Evolutionary conservation across 176 grass and related monocot species (phyloP).

Genomic region (Triticum urartu): DNA sequence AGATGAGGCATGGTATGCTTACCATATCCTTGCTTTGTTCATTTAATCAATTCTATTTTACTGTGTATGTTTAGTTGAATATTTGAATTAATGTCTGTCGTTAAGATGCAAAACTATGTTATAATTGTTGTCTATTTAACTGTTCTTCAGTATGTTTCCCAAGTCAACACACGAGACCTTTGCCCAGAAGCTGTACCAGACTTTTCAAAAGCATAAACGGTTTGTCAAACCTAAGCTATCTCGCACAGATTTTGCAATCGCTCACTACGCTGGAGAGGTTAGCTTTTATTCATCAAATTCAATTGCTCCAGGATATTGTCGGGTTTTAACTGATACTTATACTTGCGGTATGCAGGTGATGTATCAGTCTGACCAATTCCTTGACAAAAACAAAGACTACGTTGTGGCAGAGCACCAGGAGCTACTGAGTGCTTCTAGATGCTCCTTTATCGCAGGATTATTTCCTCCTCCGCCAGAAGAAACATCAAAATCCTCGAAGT

Average conservation of each 20-base stretch:
- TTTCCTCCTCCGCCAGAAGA: conserved; percentile 86
- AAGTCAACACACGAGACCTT: conserved; percentile 99
- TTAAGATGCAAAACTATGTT: conserved; percentile 29
- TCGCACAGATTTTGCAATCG: conserved; percentile 91
- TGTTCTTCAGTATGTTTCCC: conserved; percentile 85
- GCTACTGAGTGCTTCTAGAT: conserved; percentile 86
- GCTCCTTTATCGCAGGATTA: conserved; percentile 83
- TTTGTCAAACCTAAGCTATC: conserved; percentile 95
- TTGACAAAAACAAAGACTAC: conserved; percentile 99
- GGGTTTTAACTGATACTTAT: conserved; percentile 18
- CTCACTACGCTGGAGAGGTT: conserved; percentile 96
- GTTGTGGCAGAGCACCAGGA: conserved; percentile 98
- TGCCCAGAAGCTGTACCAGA: conserved; percentile 97
- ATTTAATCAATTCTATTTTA: conserved; percentile 25
- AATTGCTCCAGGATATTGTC: not conserved
- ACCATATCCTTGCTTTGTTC: conserved; percentile 24
- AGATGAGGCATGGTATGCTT: conserved; percentile 92
- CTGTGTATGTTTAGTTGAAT: not conserved
- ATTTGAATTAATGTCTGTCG: conserved; percentile 21
- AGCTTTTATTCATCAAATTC: conserved; percentile 27
- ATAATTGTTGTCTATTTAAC: conserved; percentile 10
- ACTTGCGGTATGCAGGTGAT: conserved; percentile 49
- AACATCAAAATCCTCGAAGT: conserved; percentile 91
- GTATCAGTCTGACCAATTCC: conserved; percentile 94
- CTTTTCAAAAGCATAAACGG: conserved; percentile 81